Conservation (phyloP, 768 basidiomycete genomes). For the Naganishia antarctica region DNA sequence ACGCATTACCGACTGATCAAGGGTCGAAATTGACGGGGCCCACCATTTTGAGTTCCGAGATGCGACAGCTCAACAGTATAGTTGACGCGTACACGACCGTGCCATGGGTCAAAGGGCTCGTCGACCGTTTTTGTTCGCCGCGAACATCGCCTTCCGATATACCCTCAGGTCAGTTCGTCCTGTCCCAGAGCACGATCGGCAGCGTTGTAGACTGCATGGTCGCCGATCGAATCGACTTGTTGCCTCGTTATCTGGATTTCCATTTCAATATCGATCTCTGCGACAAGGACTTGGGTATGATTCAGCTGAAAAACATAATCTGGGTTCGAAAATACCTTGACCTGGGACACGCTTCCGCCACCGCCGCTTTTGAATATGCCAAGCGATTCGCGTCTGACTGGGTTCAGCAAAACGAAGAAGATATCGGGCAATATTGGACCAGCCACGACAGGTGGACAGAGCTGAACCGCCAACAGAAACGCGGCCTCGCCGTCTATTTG, state of each 20-base stretch:
- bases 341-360: not conserved
- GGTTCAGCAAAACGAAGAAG: not conserved
- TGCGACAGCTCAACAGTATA: not conserved
- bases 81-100: not conserved
- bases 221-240: slow-evolving; percentile 7
- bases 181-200: not conserved
- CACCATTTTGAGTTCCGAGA: not conserved
- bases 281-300: slow-evolving; percentile 7
- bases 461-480: not conserved
- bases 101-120: slow-evolving; percentile 10
- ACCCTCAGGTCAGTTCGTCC: not conserved
- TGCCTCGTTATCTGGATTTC: slow-evolving; percentile 15
- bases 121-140: not conserved
- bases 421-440: not conserved
- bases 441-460: not conserved
- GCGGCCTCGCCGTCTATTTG: slow-evolving; percentile 8
- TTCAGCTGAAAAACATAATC: not conserved
- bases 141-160: not conserved
- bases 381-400: not conserved
- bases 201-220: slow-evolving; percentile 11
- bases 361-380: not conserved
- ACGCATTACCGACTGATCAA: slow-evolving; percentile 7
- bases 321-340: slow-evolving; percentile 2
- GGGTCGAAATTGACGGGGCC: slow-evolving; percentile 13
- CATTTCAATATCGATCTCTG: slow-evolving; percentile 13